These are phyloP conservation scores for Phytophthora cryptogea DNA, from an alignment of 352 stramenopile genomes.

Conservation along the genomic window DNA sequence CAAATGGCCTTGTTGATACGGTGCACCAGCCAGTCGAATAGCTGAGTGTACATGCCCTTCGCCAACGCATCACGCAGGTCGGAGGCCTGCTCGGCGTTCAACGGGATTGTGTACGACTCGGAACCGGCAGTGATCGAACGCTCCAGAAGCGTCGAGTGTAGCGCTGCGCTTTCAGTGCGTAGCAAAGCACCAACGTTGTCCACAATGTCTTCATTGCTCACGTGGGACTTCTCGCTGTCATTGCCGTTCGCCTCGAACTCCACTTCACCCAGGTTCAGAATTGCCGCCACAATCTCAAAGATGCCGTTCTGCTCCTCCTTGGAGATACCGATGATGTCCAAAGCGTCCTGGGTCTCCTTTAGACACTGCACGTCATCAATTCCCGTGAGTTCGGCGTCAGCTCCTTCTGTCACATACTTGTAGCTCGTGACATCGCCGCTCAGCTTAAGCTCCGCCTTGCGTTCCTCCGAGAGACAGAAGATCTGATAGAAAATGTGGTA, in stretches of 20 bases:
- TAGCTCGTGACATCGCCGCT: conserved; percentile 65
- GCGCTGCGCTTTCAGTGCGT: conserved; percentile 57
- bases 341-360: conserved; percentile 84
- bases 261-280: conserved; percentile 97
- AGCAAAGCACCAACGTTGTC: conserved; percentile 64
- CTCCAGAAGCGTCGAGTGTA: conserved; percentile 90
- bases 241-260: conserved; percentile 77
- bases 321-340: conserved; percentile 91
- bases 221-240: conserved; percentile 57
- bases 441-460: conserved; percentile 60
- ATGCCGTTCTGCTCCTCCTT: conserved; percentile 91
- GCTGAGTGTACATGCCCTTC: conserved; percentile 96
- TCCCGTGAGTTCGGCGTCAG: conserved; percentile 55
- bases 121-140: conserved; percentile 92
- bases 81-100: conserved; percentile 86
- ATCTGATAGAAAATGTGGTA: conserved; percentile 99
- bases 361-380: conserved; percentile 78
- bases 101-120: conserved; percentile 92
- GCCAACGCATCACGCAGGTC: conserved; percentile 95
- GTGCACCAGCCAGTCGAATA: conserved; percentile 97
- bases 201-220: conserved; percentile 63
- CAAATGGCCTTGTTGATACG: conserved; percentile 82
- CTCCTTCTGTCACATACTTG: conserved; percentile 77
- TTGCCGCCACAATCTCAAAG: conserved; percentile 94
- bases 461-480: conserved; percentile 54